A percentile compares a stretch with the other conserved stretches of the same genome.
Conservation (phyloP, 805 yeast genomes). For the Wickerhamomyces alni region DNA sequence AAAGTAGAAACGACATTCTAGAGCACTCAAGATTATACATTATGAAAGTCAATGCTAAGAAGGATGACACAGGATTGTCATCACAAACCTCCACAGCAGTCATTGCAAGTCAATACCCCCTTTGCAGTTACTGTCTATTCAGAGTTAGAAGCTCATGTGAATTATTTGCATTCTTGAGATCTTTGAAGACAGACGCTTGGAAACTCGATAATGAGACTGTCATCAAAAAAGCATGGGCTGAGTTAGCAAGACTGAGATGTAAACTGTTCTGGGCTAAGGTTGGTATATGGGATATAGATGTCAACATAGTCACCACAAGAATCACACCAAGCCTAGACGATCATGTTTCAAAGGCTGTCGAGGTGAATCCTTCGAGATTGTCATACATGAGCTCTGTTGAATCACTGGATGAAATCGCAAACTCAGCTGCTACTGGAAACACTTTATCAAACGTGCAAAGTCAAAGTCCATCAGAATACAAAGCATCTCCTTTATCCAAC, state of each 20-base stretch:
- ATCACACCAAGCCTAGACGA: constrained; percentile 22
- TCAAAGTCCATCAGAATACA: constrained; percentile 3
- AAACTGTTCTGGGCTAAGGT: constrained; percentile 79
- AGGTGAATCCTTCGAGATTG: constrained; percentile 2
- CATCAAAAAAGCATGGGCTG: constrained; percentile 55
- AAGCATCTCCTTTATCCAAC: constrained; percentile 14
- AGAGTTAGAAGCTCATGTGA: constrained; percentile 81
- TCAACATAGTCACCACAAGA: constrained; percentile 27
- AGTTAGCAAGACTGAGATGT: constrained; percentile 55
- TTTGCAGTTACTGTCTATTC: constrained; percentile 77
- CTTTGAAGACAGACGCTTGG: constrained; percentile 53
- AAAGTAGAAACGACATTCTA: constrained; percentile 58
- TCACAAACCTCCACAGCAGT: constrained; percentile 15
- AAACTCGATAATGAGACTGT: constrained; percentile 41
- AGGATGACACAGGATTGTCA: constrained; percentile 10
- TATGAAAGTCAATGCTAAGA: constrained; percentile 40
- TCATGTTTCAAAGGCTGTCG: constrained; percentile 7
- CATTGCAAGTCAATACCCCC: constrained; percentile 46
- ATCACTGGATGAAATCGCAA: constrained; percentile 8
- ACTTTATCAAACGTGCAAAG: background rate
- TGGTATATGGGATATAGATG: constrained; percentile 66
- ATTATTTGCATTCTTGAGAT: constrained; percentile 67
- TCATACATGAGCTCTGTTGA: constrained; percentile 11
- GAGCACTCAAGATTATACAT: constrained; percentile 76
- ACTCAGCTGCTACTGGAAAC: background rate